A percentile compares a stretch with the other conserved stretches of the same genome.
Evolutionary conservation across 1,139 yeast genomes (phyloP).

Genomic region (Kodamaea sp.): DNA sequence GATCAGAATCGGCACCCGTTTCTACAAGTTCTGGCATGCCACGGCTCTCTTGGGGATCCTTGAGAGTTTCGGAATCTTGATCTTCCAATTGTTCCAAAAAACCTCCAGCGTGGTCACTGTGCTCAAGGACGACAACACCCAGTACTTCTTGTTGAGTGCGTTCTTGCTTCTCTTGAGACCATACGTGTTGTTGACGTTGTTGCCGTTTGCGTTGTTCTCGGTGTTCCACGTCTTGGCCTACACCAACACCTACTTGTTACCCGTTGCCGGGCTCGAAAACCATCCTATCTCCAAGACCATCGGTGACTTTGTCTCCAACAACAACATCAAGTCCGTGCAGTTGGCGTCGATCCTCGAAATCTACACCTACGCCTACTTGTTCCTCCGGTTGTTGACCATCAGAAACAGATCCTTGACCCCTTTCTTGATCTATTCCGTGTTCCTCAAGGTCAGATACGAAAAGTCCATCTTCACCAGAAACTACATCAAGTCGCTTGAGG

Average conservation of each 20-base stretch:
- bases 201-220: conserved; percentile 71
- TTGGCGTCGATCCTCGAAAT: conserved; percentile 75
- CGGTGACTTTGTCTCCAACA: conserved; percentile 55
- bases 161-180: conserved; percentile 59
- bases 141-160: conserved; percentile 59
- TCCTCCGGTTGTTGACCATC: conserved; percentile 60
- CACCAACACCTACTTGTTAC: conserved; percentile 64
- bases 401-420: conserved; percentile 65
- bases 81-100: conserved; percentile 53
- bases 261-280: conserved; percentile 54
- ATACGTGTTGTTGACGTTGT: conserved; percentile 53
- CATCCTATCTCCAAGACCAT: conserved; percentile 43
- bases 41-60: conserved; percentile 65
- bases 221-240: conserved; percentile 73
- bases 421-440: conserved; percentile 57
- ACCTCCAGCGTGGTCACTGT: conserved; percentile 25
- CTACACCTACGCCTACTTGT: conserved; percentile 48
- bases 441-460: conserved; percentile 78
- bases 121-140: conserved; percentile 66
- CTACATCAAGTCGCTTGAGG: conserved; percentile 70
- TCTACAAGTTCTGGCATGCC: conserved; percentile 54
- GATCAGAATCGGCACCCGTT: conserved; percentile 18
- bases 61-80: conserved; percentile 75
- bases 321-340: conserved; percentile 71
- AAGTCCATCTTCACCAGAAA: conserved; percentile 73